phyloP scores from a whole-genome alignment of 2,329 filamentous ascomycete species.

The Paradendryphiella salina region DNA sequence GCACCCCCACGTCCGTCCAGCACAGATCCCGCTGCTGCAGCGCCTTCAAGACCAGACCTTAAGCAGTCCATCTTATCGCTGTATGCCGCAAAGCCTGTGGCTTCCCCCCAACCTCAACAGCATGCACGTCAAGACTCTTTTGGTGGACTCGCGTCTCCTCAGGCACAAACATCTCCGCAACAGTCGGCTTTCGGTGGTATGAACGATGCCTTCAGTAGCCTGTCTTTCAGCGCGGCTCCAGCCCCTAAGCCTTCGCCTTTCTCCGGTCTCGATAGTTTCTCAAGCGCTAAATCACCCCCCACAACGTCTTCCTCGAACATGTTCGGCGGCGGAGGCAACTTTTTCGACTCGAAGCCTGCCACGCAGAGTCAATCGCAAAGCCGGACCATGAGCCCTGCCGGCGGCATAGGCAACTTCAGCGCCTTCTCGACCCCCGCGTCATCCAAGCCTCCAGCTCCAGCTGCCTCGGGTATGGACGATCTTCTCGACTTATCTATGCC shows the following conservation, averaged over 20 bases:
- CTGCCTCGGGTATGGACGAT: conserved; percentile 67
- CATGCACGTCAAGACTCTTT: conserved; percentile 59
- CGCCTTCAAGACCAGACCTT: conserved; percentile 82
- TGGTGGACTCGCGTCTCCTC: conserved; percentile 54
- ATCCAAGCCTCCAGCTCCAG: conserved; percentile 53
- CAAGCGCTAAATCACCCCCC: conserved; percentile 45
- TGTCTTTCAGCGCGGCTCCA: conserved; percentile 61
- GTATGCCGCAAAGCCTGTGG: conserved; percentile 82
- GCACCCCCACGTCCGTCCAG: conserved; percentile 79
- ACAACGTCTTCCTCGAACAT: conserved; percentile 54
- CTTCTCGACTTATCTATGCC: conserved; percentile 71
- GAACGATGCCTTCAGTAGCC: conserved; percentile 76
- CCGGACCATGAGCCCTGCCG: conserved; percentile 58
- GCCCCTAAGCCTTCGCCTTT: conserved; percentile 65
- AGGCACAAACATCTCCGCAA: conserved; percentile 38
- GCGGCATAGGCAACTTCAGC: conserved; percentile 64
- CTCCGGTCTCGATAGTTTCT: conserved; percentile 62
- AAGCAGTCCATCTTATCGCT: conserved; percentile 97
- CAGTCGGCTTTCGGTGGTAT: conserved; percentile 64
- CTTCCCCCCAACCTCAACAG: conserved; percentile 54
- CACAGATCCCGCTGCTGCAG: conserved; percentile 64
- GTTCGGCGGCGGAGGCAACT: conserved; percentile 70
- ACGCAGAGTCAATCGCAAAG: conserved; percentile 49
- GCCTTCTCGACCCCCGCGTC: conserved; percentile 63
- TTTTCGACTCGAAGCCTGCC: conserved; percentile 74